Base-by-base conservation (phyloP, 164 flowering plant genomes). In the Saururus chinensis region DNA sequence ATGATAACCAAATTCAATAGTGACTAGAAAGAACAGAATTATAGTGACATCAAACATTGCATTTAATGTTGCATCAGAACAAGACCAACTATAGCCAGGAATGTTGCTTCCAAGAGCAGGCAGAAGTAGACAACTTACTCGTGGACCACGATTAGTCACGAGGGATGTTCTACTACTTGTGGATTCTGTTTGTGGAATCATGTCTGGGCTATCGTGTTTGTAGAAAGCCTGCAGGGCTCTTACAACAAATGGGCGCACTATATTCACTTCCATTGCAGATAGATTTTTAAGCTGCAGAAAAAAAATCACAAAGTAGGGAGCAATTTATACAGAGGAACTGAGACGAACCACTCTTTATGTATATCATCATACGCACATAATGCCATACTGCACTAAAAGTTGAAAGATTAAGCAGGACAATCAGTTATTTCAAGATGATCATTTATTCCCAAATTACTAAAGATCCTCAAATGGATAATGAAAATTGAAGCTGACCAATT, bases 251-350 rank as follows among this genome's bases (percentile, higher is more conserved):
- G 92, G 89, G 1, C 92, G 84, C 53, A 91, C 84, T 61, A 91
- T 79, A 71, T 91, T 88, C 73, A 86, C 93, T 76, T 91, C 96
- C 93, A 91, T 88, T 0, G 97, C 97, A 53, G 96, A 88, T 51
- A 91, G 65, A 71, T 88, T 80, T 74, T 79, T 80, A 17, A 88
- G 80, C 93, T 90, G 89, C 67, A 21, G 1, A 54, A 22, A 21
- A 54, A 1, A 30, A 1, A 13, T n/a, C n/a, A n/a, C n/a, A 55
- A 0, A 55, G 57, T 1, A 22, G 0, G 4, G 9, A 30, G 37
- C 17, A 8, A 19, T 19, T 53, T 53, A n/a, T 53, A n/a, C 20
- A n/a, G 23, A 14, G 24, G 20, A 6, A 53, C 56, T 1, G 21
- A 6, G 37, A 30, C 37, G 6, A 30, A 6, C 37, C 6, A 30